Base-by-base conservation (phyloP, 2,329 filamentous ascomycete genomes). In the Alternaria novae-zelandiae region DNA sequence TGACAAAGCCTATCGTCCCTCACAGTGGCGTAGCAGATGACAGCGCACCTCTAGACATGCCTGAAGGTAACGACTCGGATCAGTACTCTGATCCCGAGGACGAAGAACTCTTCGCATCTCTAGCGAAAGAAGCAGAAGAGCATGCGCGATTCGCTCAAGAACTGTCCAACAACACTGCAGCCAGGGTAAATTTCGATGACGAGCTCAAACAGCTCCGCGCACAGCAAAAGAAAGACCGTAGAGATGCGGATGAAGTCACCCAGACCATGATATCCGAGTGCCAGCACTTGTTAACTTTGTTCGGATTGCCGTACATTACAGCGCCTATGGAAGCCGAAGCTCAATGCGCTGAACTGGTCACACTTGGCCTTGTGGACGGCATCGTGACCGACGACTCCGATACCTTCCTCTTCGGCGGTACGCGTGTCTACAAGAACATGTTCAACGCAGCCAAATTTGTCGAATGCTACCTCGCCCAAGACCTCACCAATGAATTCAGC, bases 301-400 rank as follows among this genome's bases (percentile, higher is more conserved):
- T 99, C 78, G 96, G 96, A 0, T 88, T 99, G 11, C 96, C 96
- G 0, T 99, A 99, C 76, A 91, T 99, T 70, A 99, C 95, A 0
- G 96, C 96, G 0, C 96, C 96, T 0, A 98, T 98, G 96, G 96
- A 99, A 85, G 96, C 96, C 0, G 96, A 99, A 84, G 96, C 96
- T 0, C 96, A 99, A 78, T 99, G 96, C 75, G 96, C 96, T 0
- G 92, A 97, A 80, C 87, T 99, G 5, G 94, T 99, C 1, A 83
- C 82, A 0, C 84, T 98, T 0, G 93, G 93, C 0, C 88, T 98
- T 0, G 96, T 99, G 9, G 96, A 99, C 77, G 96, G 96, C 12
- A 97, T 99, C 65, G 94, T 99, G 28, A 99, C 96, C 0, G 96
- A 99, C 74, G 96, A 99, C 78, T 96, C 92, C 3, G 96, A 99